Evolutionary conservation across 2,329 filamentous ascomycete species (phyloP).

Genomic region (Endocalyx cinctus): DNA sequence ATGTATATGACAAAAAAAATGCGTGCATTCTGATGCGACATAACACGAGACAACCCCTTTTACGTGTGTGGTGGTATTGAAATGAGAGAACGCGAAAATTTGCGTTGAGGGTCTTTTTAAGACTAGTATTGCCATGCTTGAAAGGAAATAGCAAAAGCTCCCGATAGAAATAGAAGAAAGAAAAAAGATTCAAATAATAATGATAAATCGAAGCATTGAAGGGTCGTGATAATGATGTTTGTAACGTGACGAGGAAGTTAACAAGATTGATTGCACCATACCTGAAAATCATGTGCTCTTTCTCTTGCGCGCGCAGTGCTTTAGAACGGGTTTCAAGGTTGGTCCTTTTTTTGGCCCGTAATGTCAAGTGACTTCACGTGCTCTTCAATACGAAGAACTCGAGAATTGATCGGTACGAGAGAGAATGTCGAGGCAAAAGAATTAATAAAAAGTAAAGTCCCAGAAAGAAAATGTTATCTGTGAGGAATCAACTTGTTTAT

Average conservation of each 20-base stretch:
- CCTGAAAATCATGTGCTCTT: conserved; percentile 22
- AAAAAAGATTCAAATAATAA: not conserved
- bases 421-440: conserved; percentile 22
- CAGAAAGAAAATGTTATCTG: not conserved
- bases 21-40: too few relatives aligned
- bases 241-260: not conserved
- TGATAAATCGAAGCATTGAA: not conserved
- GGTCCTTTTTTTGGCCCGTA: conserved; percentile 13
- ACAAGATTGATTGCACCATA: not conserved
- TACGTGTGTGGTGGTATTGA: too few relatives aligned
- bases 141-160: too few relatives aligned
- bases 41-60: too few relatives aligned
- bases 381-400: conserved; percentile 15
- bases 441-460: conserved; percentile 13
- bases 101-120: too few relatives aligned
- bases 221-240: conserved; percentile 4
- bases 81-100: too few relatives aligned
- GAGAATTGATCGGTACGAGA: conserved; percentile 21
- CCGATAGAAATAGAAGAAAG: too few relatives aligned
- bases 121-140: too few relatives aligned
- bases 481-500: not conserved
- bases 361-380: conserved; percentile 30
- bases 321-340: too few relatives aligned
- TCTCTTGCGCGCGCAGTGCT: conserved; percentile 20
- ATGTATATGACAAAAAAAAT: too few relatives aligned